Percentiles rank a stretch among this genome's conserved stretches.
phyloP scores from a whole-genome alignment of 2,329 filamentous ascomycete genomes.

The Fonsecaea pedrosoi region DNA sequence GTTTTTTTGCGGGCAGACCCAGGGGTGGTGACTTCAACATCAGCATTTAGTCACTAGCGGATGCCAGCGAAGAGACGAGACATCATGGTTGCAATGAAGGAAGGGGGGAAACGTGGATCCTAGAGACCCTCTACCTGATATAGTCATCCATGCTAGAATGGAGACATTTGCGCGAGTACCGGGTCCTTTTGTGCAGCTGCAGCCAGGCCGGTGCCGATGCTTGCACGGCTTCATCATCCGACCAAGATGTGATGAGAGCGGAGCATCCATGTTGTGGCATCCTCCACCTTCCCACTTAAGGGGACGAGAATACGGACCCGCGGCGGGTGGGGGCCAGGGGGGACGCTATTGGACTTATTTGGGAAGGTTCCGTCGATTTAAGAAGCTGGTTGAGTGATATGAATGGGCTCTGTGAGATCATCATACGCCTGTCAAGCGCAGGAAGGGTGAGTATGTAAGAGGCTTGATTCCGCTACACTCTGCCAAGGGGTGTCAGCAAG shows the following conservation, averaged over 20 bases:
- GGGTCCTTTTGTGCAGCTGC: background rate
- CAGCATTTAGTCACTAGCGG: background rate
- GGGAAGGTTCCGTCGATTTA: background rate
- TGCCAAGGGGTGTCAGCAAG: background rate
- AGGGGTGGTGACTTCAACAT: background rate
- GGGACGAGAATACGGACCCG: too few relatives aligned
- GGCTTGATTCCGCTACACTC: too few relatives aligned
- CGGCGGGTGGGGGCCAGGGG: background rate
- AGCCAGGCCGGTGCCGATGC: background rate
- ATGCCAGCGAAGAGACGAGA: background rate
- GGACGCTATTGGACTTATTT: background rate
- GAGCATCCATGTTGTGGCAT: background rate
- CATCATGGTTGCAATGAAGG: too few relatives aligned
- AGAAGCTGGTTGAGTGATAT: background rate
- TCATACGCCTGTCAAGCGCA: background rate
- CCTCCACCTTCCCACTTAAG: background rate
- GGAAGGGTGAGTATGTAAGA: too few relatives aligned
- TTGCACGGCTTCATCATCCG: background rate
- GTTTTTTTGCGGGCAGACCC: too few relatives aligned
- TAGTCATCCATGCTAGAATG: background rate
- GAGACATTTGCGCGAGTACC: background rate
- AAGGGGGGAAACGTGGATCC: background rate
- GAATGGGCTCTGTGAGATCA: background rate
- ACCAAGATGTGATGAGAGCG: background rate
- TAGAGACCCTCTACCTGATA: background rate